A percentile compares a stretch with the other conserved stretches of the same genome.
Evolutionary conservation across 306 rosid species (phyloP).

Genomic region (Castanea mollissima): DNA sequence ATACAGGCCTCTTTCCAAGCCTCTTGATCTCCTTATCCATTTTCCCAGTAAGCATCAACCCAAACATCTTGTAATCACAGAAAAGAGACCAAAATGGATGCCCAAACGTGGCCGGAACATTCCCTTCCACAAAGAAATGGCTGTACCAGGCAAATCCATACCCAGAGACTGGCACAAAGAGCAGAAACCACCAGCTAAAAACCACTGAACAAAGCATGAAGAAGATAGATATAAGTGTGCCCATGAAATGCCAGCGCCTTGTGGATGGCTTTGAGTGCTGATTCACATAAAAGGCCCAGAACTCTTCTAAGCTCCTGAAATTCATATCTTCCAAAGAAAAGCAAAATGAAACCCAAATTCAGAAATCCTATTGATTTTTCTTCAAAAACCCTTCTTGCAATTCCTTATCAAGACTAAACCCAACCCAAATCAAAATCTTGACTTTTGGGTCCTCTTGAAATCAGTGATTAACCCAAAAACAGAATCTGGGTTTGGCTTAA

Average conservation of each 20-base stretch:
- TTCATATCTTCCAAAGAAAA: slow-evolving; percentile 47
- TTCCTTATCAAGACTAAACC: neutral
- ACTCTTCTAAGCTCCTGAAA: slow-evolving; percentile 92
- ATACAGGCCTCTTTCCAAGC: slow-evolving; percentile 93
- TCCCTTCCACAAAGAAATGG: slow-evolving; percentile 88
- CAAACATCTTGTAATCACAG: slow-evolving; percentile 90
- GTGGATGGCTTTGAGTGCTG: slow-evolving; percentile 90
- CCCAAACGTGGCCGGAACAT: slow-evolving; percentile 80
- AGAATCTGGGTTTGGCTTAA: neutral
- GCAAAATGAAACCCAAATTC: slow-evolving; percentile 15
- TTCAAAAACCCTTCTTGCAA: neutral
- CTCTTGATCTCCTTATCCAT: slow-evolving; percentile 99
- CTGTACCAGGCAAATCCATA: slow-evolving; percentile 98
- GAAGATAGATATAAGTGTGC: slow-evolving; percentile 56
- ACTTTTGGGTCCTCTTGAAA: neutral
- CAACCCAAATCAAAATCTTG: slow-evolving; percentile 12
- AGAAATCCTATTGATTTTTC: neutral
- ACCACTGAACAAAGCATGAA: slow-evolving; percentile 58
- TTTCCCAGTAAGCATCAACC: slow-evolving; percentile 82
- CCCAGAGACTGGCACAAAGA: slow-evolving; percentile 71
- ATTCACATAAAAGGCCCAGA: slow-evolving; percentile 86
- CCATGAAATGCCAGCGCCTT: slow-evolving; percentile 91
- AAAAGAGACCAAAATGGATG: slow-evolving; percentile 92
- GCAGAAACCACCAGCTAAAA: slow-evolving; percentile 78
- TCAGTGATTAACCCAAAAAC: neutral